Evolutionary conservation across 257 asterid genomes (phyloP), one percentile per base, ranked within the genome.

Genomic region (Solanum etuberosum): DNA sequence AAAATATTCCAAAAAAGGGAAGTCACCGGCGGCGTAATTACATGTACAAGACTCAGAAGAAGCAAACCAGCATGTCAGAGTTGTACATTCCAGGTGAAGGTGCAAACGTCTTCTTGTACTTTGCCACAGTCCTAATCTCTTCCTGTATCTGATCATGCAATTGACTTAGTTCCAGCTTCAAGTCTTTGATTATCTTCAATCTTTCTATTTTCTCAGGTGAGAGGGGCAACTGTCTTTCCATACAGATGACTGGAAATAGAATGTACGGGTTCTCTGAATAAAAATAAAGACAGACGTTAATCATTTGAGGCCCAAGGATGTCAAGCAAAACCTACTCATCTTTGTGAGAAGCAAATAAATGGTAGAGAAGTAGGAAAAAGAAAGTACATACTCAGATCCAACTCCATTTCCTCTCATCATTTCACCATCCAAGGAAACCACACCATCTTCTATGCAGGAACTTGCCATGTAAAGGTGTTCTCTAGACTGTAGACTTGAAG

Each of bases 381-480:
- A 76, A 43, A 35, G 43, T 14, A 82, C 90, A 18, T 89, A 94
- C 98, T 94, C n/a, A 13, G 72, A 32, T 74, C 94, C 96, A 27
- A 88, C 76, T 34, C 96, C 94, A 20, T 93, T 91, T 65, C 93
- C 91, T 84, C 85, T 92, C 74, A 91, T 76, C 11, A 93, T 89
- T 16, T 89, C 94, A 25, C 98, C 98, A 87, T 95, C 98, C 84
- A 95, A 87, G 4, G 98, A 93, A 85, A 94, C 88, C 5, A 92
- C 98, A 25, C 91, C 91, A 3, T 84, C 91, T 82, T 86, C 86
- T 34, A 91, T 90, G 90, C 92, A 93, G n/a, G 94, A 89, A 25
- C 46, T 70, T 8, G 96, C 97, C 67, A 20, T 83, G 87, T 84
- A 87, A 96, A 94, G 91, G 90, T 86, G 48, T 8, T 89, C 71